Evolutionary conservation across 2,329 filamentous ascomycete species (phyloP), one percentile per base, ranked within the genome.

Genomic region (Chaetomiaceae sp.): DNA sequence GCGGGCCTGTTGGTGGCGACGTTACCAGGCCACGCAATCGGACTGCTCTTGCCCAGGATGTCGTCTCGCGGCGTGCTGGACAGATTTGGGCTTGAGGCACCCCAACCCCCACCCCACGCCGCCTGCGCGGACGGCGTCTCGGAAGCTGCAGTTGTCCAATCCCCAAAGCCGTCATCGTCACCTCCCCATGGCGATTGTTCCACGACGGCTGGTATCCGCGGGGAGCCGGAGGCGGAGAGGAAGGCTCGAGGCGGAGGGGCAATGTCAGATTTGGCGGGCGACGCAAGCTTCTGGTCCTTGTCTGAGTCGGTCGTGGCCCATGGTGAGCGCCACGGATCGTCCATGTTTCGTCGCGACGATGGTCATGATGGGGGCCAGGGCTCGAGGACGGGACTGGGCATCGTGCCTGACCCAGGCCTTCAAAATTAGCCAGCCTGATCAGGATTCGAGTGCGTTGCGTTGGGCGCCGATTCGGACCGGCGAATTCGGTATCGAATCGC

Each of bases 311-410:
- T 60, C 48, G 67, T 68, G 49, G 72, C 70, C 77, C 77, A 80
- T 64, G 77, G 77, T 56, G 76, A 79, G 64, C 73, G 74, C 77
- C 77, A 81, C 58, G 77, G 76, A 75, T 81, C 75, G 62, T 81
- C 77, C 77, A 81, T 81, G 53, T 60, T 66, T 62, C 43, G 24
- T 39, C 36, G 49, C 45, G 47, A 48, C 48, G 48, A 49, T 50
- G 50, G 36, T 59, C 56, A 59, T 59, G 50, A 42, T 57, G 49
- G 40, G 49, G 22, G 39, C 35, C 29, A 15, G 19, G 30, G 30
- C 18, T 38, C 17, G 11, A 14, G 15, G 26, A 9, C 8, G 30
- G 43, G 15, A 34, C 35, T 42, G 38, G 24, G 32, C 41, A 41
- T 44, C 19, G 32, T 27, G n/a, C n/a, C n/a, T n/a, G n/a, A n/a